A percentile compares a stretch with the other conserved stretches of the same genome.
Evolutionary conservation across 2,329 filamentous ascomycete species (phyloP).

Genomic region (Podosphaera aphanis): DNA sequence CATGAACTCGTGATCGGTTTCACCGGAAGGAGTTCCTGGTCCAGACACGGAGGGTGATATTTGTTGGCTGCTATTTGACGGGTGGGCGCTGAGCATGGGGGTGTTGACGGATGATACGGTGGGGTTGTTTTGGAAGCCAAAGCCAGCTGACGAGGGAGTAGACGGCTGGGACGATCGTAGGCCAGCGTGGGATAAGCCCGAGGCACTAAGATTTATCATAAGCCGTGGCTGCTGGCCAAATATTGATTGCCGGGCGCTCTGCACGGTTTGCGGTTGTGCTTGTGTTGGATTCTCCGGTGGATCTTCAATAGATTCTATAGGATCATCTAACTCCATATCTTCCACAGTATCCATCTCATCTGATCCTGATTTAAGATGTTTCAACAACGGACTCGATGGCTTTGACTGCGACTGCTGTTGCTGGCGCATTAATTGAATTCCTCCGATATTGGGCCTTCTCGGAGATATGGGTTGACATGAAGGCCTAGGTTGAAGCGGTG

Average conservation of each 20-base stretch:
- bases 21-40: constrained; percentile 46
- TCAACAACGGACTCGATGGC: constrained; percentile 13
- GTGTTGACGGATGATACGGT: constrained; percentile 96
- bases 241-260: no score
- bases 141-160: constrained; percentile 55
- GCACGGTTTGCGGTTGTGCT: constrained; percentile 28
- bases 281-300: constrained; percentile 24
- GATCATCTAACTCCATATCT: constrained; percentile 93
- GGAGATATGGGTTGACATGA: constrained; percentile 13
- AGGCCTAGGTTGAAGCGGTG: constrained; percentile 7
- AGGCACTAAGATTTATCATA: constrained; percentile 56
- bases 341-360: constrained; percentile 67
- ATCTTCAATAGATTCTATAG: constrained; percentile 40
- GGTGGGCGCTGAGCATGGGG: constrained; percentile 61
- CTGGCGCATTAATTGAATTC: constrained; percentile 16
- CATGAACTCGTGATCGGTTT: constrained; percentile 42
- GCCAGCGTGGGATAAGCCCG: constrained; percentile 47
- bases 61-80: constrained; percentile 30
- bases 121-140: constrained; percentile 73
- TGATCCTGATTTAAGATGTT: constrained; percentile 9
- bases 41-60: constrained; percentile 35
- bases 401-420: constrained; percentile 16
- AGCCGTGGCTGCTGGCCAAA: constrained; percentile 43
- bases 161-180: constrained; percentile 68
- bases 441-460: constrained; percentile 12